These are phyloP conservation scores for Parachaetomium inaequale DNA, from an alignment of 495 filamentous ascomycete genomes.

Conservation along the genomic window DNA sequence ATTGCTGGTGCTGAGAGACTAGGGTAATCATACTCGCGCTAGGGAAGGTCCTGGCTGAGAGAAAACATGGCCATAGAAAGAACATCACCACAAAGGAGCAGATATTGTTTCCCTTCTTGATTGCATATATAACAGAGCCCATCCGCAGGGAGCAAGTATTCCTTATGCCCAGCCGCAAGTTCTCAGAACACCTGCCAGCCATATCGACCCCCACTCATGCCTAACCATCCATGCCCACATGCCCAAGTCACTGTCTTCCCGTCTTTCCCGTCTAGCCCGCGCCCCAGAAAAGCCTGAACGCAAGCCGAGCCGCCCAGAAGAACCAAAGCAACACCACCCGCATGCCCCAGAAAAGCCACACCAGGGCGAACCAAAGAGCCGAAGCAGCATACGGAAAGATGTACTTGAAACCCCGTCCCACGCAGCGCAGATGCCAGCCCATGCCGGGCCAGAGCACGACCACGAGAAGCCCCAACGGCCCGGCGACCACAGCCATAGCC, in stretches of 20 bases:
- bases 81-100: too few relatives aligned
- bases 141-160: too few relatives aligned
- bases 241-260: too few relatives aligned
- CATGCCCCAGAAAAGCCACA: background rate
- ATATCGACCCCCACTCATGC: too few relatives aligned
- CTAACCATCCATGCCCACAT: too few relatives aligned
- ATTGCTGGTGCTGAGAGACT: too few relatives aligned
- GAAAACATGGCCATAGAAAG: too few relatives aligned
- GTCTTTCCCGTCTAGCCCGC: background rate
- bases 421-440: background rate
- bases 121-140: too few relatives aligned
- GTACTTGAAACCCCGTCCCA: background rate
- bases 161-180: too few relatives aligned
- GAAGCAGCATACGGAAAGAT: background rate
- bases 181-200: background rate
- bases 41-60: too few relatives aligned
- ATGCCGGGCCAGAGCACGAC: background rate
- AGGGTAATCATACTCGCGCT: too few relatives aligned
- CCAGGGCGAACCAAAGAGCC: background rate
- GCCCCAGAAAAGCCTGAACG: background rate
- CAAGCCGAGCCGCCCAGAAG: background rate
- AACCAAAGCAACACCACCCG: background rate
- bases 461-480: background rate
- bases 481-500: background rate
- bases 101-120: too few relatives aligned